Evolutionary conservation across 768 basidiomycete genomes (phyloP).

Genomic region (Ephemerocybe angulata): DNA sequence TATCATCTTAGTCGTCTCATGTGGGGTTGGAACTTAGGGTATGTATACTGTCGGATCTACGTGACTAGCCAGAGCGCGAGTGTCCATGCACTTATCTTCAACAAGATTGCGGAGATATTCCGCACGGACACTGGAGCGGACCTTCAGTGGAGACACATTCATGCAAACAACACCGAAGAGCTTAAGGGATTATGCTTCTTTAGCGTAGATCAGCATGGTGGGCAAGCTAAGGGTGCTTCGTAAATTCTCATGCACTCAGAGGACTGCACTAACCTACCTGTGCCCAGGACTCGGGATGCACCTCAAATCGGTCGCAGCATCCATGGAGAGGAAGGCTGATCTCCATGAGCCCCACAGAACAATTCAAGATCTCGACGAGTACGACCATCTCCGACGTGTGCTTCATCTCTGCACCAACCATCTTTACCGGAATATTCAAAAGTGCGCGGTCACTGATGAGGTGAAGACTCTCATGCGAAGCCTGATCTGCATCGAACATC

Average conservation of each 20-base stretch:
- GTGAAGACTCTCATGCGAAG: slow-evolving; percentile 21
- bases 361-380: slow-evolving; percentile 11
- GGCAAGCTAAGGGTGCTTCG: slow-evolving; percentile 18
- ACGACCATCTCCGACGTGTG: slow-evolving; percentile 22
- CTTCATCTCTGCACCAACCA: slow-evolving; percentile 21
- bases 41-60: slow-evolving; percentile 13
- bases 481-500: slow-evolving; percentile 20
- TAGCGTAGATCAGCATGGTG: slow-evolving; percentile 15
- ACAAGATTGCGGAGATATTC: slow-evolving; percentile 12
- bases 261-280: too few species aligned
- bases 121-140: slow-evolving; percentile 9
- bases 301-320: slow-evolving; percentile 15
- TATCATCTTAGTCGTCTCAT: background rate
- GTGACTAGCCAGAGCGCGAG: slow-evolving; percentile 8
- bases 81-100: slow-evolving; percentile 12
- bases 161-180: background rate
- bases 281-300: slow-evolving; percentile 22
- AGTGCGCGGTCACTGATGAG: slow-evolving; percentile 9
- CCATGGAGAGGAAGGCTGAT: slow-evolving; percentile 17
- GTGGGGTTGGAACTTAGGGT: background rate
- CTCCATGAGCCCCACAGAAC: slow-evolving; percentile 19
- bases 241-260: too few species aligned
- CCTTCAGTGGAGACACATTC: slow-evolving; percentile 13
- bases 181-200: slow-evolving; percentile 1
- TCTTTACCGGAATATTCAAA: slow-evolving; percentile 20